Percentiles rank a stretch among this genome's conserved stretches.
These are phyloP conservation scores for Calycina herbarum DNA, from an alignment of 2,329 filamentous ascomycete species.

Conservation along the genomic window DNA sequence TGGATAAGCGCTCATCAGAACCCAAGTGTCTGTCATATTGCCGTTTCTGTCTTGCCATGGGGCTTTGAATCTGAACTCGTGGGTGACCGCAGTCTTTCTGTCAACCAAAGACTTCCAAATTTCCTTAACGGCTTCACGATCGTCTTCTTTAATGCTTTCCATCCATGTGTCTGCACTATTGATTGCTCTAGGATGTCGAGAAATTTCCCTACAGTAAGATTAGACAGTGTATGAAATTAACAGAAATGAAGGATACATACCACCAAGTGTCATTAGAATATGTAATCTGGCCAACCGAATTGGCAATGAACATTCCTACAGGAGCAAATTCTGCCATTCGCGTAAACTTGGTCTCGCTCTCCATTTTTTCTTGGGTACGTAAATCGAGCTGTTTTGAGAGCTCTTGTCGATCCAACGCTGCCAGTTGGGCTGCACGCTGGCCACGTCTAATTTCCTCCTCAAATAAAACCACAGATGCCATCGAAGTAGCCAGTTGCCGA, in stretches of 20 bases:
- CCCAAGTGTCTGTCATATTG: slow-evolving; percentile 69
- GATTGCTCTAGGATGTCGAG: slow-evolving; percentile 60
- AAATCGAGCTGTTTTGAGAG: slow-evolving; percentile 73
- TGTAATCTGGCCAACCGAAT: slow-evolving; percentile 67
- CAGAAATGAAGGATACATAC: slow-evolving; percentile 10
- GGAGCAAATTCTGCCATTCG: slow-evolving; percentile 83
- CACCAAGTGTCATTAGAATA: slow-evolving; percentile 80
- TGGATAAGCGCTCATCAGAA: slow-evolving; percentile 73
- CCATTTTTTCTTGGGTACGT: slow-evolving; percentile 59
- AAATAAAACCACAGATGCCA: slow-evolving; percentile 79
- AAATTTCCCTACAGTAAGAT: slow-evolving; percentile 56
- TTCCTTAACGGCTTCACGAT: slow-evolving; percentile 56
- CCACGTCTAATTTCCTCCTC: slow-evolving; percentile 79
- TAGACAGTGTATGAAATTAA: not conserved
- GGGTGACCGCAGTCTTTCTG: slow-evolving; percentile 63
- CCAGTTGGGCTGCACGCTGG: slow-evolving; percentile 70
- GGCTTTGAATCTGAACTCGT: slow-evolving; percentile 75
- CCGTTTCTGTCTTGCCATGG: slow-evolving; percentile 61
- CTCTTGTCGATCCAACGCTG: slow-evolving; percentile 74
- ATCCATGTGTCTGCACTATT: slow-evolving; percentile 68
- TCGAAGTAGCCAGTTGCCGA: slow-evolving; percentile 74
- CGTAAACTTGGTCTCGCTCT: slow-evolving; percentile 76
- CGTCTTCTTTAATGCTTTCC: slow-evolving; percentile 67
- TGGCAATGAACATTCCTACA: slow-evolving; percentile 83
- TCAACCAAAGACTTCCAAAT: slow-evolving; percentile 64